Evolutionary conservation across 441 rosid species (phyloP).

Genomic region (Adansonia grandidieri): DNA sequence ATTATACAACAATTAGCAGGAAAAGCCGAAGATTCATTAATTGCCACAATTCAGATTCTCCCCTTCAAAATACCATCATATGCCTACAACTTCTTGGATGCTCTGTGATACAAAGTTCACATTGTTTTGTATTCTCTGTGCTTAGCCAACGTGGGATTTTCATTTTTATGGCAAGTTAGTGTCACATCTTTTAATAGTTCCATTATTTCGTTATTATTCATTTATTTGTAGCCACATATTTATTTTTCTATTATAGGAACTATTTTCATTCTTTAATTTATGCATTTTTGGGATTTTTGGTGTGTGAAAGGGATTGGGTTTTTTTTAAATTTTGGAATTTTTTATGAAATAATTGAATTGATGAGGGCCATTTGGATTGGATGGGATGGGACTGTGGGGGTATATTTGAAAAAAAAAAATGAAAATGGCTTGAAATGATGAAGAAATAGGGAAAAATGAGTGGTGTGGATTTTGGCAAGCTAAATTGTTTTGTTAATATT

Average conservation of each 20-base stretch:
- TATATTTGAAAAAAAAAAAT: neutral
- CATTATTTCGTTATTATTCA: neutral
- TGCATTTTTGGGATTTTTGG: neutral
- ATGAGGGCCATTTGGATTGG: slow-evolving; percentile 15
- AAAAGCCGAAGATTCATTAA: neutral
- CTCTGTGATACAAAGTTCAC: neutral
- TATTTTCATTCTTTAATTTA: neutral
- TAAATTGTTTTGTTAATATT: neutral
- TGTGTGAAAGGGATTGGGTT: neutral
- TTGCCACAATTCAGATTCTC: neutral
- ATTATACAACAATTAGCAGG: neutral
- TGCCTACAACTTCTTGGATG: neutral
- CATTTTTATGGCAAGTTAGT: neutral
- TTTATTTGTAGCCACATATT: neutral
- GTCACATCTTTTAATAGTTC: neutral
- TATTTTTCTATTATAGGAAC: neutral
- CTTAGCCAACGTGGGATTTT: neutral
- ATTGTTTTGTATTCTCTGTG: neutral
- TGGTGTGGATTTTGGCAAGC: slow-evolving; percentile 32
- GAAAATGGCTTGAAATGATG: neutral
- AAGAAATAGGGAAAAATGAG: neutral
- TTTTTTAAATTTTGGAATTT: neutral
- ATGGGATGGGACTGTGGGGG: slow-evolving; percentile 3
- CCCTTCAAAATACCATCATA: neutral
- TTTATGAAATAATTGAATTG: neutral